Percentiles rank a stretch among this genome's conserved stretches.
These are phyloP conservation scores for Sanghuangporus baumii DNA, from an alignment of 1,284 basidiomycete species.

Conservation along the genomic window DNA sequence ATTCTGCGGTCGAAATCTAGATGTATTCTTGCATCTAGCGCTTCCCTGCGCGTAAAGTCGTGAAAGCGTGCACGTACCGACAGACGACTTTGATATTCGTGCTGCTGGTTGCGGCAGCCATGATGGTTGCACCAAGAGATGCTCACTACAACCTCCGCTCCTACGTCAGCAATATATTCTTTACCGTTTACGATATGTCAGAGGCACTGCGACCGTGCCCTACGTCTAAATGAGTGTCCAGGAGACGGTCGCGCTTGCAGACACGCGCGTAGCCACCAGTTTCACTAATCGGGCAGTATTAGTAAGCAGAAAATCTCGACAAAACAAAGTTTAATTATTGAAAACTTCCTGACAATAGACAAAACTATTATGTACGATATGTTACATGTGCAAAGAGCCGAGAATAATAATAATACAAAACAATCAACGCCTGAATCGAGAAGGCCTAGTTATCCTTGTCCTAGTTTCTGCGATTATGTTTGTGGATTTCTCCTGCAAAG, in stretches of 20 bases:
- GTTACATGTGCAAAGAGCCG: background rate
- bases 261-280: background rate
- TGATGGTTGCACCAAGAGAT: background rate
- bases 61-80: constrained; percentile 51
- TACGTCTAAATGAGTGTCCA: constrained; percentile 2
- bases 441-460: constrained; percentile 3
- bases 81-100: constrained; percentile 94
- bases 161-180: background rate
- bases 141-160: background rate
- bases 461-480: constrained; percentile 10
- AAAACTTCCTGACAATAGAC: background rate
- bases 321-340: background rate
- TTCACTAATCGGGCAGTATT: background rate
- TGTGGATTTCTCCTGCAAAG: constrained; percentile 15
- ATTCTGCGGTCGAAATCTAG: constrained; percentile 93
- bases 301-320: background rate
- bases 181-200: background rate
- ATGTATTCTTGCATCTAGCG: background rate
- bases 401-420: background rate
- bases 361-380: background rate
- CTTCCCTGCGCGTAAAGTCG: background rate
- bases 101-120: constrained; percentile 57
- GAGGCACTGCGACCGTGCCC: background rate
- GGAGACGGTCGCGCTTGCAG: constrained; percentile 1
- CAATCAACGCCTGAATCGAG: constrained; percentile 2